These are phyloP conservation scores for Leccinum olivaceopallidum DNA, from an alignment of 768 basidiomycete species.

Conservation along the genomic window DNA sequence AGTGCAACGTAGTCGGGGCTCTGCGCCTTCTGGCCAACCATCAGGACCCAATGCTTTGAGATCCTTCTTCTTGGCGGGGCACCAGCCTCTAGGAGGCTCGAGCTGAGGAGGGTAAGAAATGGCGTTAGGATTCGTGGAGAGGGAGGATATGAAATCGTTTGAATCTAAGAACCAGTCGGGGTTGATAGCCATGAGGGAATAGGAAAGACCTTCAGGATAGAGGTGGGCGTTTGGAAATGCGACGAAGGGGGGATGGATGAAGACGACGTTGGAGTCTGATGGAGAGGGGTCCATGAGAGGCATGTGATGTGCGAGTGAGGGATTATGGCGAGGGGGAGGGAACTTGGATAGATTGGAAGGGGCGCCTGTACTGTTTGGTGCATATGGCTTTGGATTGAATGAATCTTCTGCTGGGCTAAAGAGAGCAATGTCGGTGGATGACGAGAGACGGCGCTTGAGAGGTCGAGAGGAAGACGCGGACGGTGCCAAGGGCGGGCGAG, in stretches of 20 bases:
- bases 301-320: constrained; percentile 44
- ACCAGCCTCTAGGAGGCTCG: constrained; percentile 86
- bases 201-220: constrained; percentile 68
- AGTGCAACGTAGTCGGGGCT: constrained; percentile 78
- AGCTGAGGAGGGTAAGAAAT: constrained; percentile 74
- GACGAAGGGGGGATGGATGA: constrained; percentile 75
- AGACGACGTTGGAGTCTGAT: constrained; percentile 63
- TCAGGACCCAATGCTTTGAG: constrained; percentile 66
- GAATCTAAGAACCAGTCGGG: constrained; percentile 79
- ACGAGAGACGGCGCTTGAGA: constrained; percentile 50
- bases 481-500: constrained; percentile 15
- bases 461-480: constrained; percentile 32
- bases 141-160: constrained; percentile 55
- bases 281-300: constrained; percentile 67
- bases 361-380: constrained; percentile 37
- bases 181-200: constrained; percentile 70
- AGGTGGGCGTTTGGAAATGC: constrained; percentile 61
- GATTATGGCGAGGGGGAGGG: constrained; percentile 31
- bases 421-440: constrained; percentile 54
- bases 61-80: constrained; percentile 82
- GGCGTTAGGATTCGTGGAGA: constrained; percentile 48
- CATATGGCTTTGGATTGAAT: constrained; percentile 66
- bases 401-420: constrained; percentile 64
- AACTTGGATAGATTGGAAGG: constrained; percentile 23
- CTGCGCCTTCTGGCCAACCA: constrained; percentile 79